phyloP scores from a whole-genome alignment of 2,329 filamentous ascomycete species.

The Colletotrichum paranaense region DNA sequence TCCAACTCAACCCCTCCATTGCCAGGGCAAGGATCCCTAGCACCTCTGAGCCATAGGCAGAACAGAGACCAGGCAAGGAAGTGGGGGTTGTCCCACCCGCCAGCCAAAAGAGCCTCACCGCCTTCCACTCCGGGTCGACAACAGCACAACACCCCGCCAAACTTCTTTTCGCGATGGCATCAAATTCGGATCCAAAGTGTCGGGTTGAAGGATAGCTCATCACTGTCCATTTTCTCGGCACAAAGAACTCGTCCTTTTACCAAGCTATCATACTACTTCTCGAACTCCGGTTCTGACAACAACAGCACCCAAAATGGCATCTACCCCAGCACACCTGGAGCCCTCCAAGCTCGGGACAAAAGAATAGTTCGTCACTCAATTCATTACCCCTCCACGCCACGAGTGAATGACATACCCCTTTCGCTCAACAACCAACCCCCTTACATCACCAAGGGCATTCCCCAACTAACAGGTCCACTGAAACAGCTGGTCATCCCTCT shows the following conservation, averaged over 20 bases:
- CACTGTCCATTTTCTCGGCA: neutral
- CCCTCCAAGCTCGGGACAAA: slow-evolving; percentile 88
- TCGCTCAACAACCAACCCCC: slow-evolving; percentile 13
- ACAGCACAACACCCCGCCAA: slow-evolving; percentile 24
- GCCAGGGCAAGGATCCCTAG: neutral
- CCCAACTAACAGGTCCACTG: slow-evolving; percentile 28
- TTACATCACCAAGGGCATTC: neutral
- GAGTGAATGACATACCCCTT: neutral
- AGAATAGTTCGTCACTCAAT: slow-evolving; percentile 76
- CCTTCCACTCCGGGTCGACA: neutral
- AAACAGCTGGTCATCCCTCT: slow-evolving; percentile 79
- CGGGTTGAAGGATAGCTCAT: neutral
- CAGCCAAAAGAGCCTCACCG: neutral
- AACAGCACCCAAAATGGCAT: slow-evolving; percentile 12
- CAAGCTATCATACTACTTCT: no score
- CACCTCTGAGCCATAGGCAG: neutral
- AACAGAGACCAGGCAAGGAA: neutral
- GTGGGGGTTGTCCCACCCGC: neutral
- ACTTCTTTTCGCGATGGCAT: slow-evolving; percentile 28
- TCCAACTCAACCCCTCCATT: neutral
- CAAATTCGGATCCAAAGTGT: slow-evolving; percentile 3
- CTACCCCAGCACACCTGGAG: slow-evolving; percentile 73
- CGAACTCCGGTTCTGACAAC: no score
- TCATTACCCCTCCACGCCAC: slow-evolving; percentile 11
- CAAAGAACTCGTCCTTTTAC: no score